phyloP scores from a whole-genome alignment of 1,284 basidiomycete genomes.

The Chalciporus sp. region DNA sequence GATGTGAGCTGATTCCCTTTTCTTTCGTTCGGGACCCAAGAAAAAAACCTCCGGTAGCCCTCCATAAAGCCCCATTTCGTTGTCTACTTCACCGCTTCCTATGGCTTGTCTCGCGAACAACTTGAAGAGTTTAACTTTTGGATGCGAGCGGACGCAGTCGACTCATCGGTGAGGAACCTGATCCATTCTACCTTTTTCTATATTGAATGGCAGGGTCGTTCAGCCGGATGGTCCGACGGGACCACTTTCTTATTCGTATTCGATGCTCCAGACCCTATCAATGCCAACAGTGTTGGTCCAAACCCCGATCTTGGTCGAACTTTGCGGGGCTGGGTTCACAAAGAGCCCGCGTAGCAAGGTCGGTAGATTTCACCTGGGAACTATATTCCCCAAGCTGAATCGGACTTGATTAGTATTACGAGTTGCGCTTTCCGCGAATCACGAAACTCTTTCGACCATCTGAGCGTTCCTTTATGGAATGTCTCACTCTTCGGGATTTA shows the following conservation, averaged over 20 bases:
- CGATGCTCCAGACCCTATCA: conserved; percentile 47
- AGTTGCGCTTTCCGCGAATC: conserved; percentile 80
- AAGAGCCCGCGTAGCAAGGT: conserved; percentile 61
- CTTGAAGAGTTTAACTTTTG: conserved; percentile 73
- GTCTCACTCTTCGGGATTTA: conserved; percentile 48
- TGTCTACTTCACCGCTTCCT: conserved; percentile 73
- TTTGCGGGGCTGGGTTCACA: conserved; percentile 83
- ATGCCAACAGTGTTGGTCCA: conserved; percentile 62
- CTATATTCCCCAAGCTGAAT: not conserved
- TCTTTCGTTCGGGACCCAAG: not conserved
- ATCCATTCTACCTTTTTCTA: not conserved
- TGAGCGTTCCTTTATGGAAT: conserved; percentile 67
- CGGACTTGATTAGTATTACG: conserved; percentile 62
- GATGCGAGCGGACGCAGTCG: conserved; percentile 51
- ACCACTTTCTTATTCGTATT: conserved; percentile 55
- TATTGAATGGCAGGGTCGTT: conserved; percentile 14
- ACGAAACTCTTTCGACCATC: conserved; percentile 60
- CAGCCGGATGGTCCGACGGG: conserved; percentile 13
- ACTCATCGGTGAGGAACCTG: conserved; percentile 20
- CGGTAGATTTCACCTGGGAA: conserved; percentile 16
- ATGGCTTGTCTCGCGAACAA: conserved; percentile 65
- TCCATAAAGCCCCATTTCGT: conserved; percentile 59
- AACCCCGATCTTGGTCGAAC: conserved; percentile 67
- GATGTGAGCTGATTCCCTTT: conserved; percentile 38
- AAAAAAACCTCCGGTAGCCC: conserved; percentile 35